phyloP scores from a whole-genome alignment of 108 stramenopile genomes.

The Nitzschia sp. region DNA sequence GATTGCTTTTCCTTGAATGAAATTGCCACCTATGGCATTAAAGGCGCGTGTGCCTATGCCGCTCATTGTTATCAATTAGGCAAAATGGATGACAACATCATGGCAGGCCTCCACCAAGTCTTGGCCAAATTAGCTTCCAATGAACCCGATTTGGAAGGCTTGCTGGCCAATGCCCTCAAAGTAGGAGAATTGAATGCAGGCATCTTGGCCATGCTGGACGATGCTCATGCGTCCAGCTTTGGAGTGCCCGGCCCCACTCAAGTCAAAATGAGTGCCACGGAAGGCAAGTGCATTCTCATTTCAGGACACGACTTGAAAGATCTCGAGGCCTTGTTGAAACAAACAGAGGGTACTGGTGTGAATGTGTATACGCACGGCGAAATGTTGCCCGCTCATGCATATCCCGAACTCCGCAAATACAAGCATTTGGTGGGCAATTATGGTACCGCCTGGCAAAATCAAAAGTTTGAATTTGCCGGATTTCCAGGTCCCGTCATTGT shows the following conservation, averaged over 20 bases:
- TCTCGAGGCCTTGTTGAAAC: conserved; percentile 65
- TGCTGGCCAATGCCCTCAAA: conserved; percentile 55
- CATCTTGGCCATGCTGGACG: conserved; percentile 66
- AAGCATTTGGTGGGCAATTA: conserved; percentile 77
- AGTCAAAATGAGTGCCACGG: conserved; percentile 59
- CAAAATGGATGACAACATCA: conserved; percentile 51
- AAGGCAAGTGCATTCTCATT: conserved; percentile 78
- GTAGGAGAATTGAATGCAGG: conserved; percentile 70
- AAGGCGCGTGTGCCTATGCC: conserved; percentile 77
- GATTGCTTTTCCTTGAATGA: conserved; percentile 76
- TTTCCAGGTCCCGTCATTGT: conserved; percentile 43
- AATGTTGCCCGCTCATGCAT: conserved; percentile 85
- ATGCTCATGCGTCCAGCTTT: conserved; percentile 58
- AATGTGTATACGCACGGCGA: conserved; percentile 90
- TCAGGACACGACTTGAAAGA: conserved; percentile 82
- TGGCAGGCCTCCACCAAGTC: conserved; percentile 63
- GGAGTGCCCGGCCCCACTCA: conserved; percentile 71
- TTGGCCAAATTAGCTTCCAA: conserved; percentile 57
- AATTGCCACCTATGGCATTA: conserved; percentile 71
- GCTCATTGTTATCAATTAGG: conserved; percentile 63
- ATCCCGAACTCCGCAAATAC: conserved; percentile 77
- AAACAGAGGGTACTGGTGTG: conserved; percentile 84
- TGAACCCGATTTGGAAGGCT: conserved; percentile 66
- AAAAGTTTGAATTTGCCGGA: conserved; percentile 77
- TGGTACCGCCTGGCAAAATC: conserved; percentile 86